These are phyloP conservation scores for Dothideomycetidae sp. DNA, from an alignment of 2,329 filamentous ascomycete genomes.

Conservation along the genomic window DNA sequence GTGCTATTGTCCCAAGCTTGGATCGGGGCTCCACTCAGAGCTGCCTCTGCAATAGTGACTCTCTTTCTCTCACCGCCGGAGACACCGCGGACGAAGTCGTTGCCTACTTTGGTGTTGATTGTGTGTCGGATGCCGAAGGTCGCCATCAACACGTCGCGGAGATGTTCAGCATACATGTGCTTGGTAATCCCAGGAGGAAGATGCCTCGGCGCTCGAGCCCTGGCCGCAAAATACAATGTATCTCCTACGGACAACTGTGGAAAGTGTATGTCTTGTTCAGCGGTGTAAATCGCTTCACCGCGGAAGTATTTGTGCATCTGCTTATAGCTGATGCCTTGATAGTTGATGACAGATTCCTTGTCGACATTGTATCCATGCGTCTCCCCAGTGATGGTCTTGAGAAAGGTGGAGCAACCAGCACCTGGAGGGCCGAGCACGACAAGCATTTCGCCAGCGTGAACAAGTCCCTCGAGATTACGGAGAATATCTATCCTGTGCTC, in stretches of 20 bases:
- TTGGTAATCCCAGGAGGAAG: constrained; percentile 45
- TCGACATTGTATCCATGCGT: constrained; percentile 67
- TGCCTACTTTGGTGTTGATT: constrained; percentile 56
- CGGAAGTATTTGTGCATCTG: constrained; percentile 67
- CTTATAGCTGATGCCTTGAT: constrained; percentile 58
- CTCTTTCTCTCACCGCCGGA: constrained; percentile 67
- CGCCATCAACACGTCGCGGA: constrained; percentile 60
- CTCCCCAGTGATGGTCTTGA: constrained; percentile 75
- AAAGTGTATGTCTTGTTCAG: constrained; percentile 72
- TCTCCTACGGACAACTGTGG: constrained; percentile 64
- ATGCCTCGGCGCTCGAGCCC: constrained; percentile 49
- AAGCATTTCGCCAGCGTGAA: constrained; percentile 59
- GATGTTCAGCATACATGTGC: constrained; percentile 43
- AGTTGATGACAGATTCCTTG: constrained; percentile 60
- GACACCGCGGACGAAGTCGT: constrained; percentile 61
- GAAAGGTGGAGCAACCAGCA: constrained; percentile 63
- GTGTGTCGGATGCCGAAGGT: constrained; percentile 57
- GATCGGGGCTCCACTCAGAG: constrained; percentile 43
- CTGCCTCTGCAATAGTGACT: constrained; percentile 68
- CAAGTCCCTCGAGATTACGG: constrained; percentile 51
- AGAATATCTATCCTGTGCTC: constrained; percentile 43
- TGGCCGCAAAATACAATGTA: constrained; percentile 63
- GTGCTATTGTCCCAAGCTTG: constrained; percentile 72
- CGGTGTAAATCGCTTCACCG: constrained; percentile 76
- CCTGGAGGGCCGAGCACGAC: constrained; percentile 58